Evolutionary conservation across 1,139 yeast genomes (phyloP).

Genomic region (Debaryomycetaceae sp.): DNA sequence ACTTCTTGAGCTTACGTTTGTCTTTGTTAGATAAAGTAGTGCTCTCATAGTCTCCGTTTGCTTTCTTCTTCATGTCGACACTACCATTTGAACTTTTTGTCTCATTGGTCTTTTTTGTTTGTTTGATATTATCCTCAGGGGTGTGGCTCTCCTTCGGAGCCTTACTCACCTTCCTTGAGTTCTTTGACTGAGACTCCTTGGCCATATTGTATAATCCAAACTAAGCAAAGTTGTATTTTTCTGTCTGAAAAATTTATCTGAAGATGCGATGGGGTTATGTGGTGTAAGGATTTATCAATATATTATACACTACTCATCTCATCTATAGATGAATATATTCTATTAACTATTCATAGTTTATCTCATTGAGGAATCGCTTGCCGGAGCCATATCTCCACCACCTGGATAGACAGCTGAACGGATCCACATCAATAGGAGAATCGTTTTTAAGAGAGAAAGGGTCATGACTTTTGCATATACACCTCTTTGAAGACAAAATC

Average conservation of each 20-base stretch:
- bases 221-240: background rate
- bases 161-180: slow-evolving; percentile 10
- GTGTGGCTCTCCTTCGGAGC: slow-evolving; percentile 1
- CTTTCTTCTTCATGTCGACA: slow-evolving; percentile 9
- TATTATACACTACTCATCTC: background rate
- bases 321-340: slow-evolving; percentile 1
- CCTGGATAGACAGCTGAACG: slow-evolving; percentile 70
- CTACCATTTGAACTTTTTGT: slow-evolving; percentile 16
- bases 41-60: slow-evolving; percentile 42
- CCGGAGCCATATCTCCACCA: slow-evolving; percentile 84
- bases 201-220: background rate
- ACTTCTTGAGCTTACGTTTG: slow-evolving; percentile 58
- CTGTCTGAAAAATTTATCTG: slow-evolving; percentile 7
- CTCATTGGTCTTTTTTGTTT: slow-evolving; percentile 3
- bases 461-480: slow-evolving; percentile 55
- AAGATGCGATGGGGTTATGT: slow-evolving; percentile 7
- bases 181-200: slow-evolving; percentile 4
- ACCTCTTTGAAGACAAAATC: slow-evolving; percentile 54
- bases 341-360: slow-evolving; percentile 13
- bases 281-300: slow-evolving; percentile 1
- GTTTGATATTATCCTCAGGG: background rate
- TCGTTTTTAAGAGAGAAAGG: slow-evolving; percentile 33
- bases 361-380: slow-evolving; percentile 44
- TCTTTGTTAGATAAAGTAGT: slow-evolving; percentile 58
- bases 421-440: slow-evolving; percentile 50